These are phyloP conservation scores for Coemansia asiatica DNA, from an alignment of 192 early-diverging fungal genomes.

Conservation along the genomic window DNA sequence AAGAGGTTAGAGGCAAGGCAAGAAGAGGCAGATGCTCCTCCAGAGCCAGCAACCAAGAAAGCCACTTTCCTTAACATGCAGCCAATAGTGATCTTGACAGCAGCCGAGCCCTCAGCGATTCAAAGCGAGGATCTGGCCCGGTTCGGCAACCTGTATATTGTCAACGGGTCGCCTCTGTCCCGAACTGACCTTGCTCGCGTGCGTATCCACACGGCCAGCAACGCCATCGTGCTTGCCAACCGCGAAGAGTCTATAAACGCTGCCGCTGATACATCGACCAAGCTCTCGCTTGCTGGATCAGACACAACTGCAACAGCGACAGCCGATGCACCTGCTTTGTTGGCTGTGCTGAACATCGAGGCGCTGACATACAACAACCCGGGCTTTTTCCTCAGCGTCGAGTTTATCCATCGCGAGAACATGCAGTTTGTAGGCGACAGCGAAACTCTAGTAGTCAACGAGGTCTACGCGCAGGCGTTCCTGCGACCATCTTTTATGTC, in stretches of 20 bases:
- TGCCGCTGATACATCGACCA: conserved; percentile 34
- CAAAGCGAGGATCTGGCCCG: conserved; percentile 48
- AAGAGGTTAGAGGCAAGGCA: background rate
- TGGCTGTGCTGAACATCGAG: conserved; percentile 69
- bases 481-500: conserved; percentile 68
- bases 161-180: conserved; percentile 60
- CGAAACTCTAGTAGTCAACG: conserved; percentile 58
- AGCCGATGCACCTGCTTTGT: conserved; percentile 65
- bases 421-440: conserved; percentile 75
- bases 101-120: conserved; percentile 44
- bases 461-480: conserved; percentile 63
- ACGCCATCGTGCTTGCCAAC: conserved; percentile 62
- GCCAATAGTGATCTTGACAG: conserved; percentile 63
- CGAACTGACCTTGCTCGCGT: conserved; percentile 63
- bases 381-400: conserved; percentile 66
- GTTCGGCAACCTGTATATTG: conserved; percentile 57
- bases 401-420: conserved; percentile 72
- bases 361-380: conserved; percentile 45
- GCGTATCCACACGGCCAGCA: conserved; percentile 56
- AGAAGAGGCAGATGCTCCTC: background rate
- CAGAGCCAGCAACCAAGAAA: background rate
- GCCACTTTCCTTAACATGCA: conserved; percentile 44
- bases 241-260: conserved; percentile 45
- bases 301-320: conserved; percentile 54
- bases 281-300: conserved; percentile 42